Evolutionary conservation across 2,329 filamentous ascomycete species (phyloP).

Genomic region (Thielaviopsis punctulata): DNA sequence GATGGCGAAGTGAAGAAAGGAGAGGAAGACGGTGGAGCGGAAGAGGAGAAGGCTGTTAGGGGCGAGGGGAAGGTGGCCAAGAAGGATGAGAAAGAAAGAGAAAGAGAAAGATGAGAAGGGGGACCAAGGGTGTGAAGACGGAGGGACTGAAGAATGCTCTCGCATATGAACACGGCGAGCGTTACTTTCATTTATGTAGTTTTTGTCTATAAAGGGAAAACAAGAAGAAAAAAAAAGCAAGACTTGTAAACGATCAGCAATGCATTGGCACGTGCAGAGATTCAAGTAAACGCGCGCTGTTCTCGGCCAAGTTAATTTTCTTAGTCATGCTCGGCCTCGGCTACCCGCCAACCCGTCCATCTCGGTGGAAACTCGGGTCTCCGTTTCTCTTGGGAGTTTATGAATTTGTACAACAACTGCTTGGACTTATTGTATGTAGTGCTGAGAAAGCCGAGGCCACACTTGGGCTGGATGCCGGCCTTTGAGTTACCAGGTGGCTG

Average conservation of each 20-base stretch:
- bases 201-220: neutral
- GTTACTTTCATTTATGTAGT: neutral
- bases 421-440: neutral
- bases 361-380: neutral
- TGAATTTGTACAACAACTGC: too few relatives aligned
- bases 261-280: neutral
- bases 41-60: neutral
- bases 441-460: too few relatives aligned
- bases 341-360: neutral
- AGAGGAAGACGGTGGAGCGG: neutral
- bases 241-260: neutral
- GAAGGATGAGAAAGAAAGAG: neutral
- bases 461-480: too few relatives aligned
- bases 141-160: too few relatives aligned
- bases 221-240: neutral
- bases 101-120: neutral
- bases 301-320: neutral
- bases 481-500: too few relatives aligned
- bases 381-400: neutral
- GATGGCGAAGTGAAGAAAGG: neutral
- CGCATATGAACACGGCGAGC: too few relatives aligned
- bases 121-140: neutral
- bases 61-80: too few relatives aligned
- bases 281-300: too few relatives aligned
- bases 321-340: neutral